Percentiles rank a stretch among this genome's conserved stretches.
These are phyloP conservation scores for Aristolochia fimbriata DNA, from an alignment of 164 flowering plant species.

Conservation along the genomic window DNA sequence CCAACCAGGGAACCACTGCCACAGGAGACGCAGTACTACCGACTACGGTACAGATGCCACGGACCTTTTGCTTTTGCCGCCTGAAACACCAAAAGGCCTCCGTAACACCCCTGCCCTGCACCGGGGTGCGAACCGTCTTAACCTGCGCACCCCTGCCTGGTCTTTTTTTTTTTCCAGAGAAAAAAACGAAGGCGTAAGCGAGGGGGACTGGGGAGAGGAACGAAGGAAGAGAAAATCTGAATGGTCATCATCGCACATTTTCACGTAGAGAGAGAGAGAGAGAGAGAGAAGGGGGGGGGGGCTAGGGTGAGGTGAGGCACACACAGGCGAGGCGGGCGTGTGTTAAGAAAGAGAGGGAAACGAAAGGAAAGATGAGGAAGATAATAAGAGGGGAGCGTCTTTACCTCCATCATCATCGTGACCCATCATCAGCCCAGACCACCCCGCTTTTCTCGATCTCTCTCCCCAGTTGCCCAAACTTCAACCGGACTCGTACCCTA, in stretches of 20 bases:
- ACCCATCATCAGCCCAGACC: background rate
- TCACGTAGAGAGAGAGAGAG: slow-evolving; percentile 2
- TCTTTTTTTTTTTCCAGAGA: background rate
- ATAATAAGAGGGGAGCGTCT: background rate
- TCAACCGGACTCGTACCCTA: slow-evolving; percentile 1
- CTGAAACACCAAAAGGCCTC: too few relatives aligned
- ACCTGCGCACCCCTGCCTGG: background rate
- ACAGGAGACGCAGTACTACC: too few relatives aligned
- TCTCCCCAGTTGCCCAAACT: background rate
- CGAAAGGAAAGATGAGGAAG: slow-evolving; percentile 1
- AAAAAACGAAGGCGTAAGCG: background rate
- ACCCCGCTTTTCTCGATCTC: slow-evolving; percentile 4
- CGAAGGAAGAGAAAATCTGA: background rate
- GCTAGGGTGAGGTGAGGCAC: background rate
- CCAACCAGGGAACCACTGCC: too few relatives aligned
- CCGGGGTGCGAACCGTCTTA: background rate
- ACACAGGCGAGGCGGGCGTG: background rate
- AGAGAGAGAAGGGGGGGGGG: background rate
- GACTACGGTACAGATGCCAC: too few relatives aligned
- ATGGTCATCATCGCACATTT: too few relatives aligned
- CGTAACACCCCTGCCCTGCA: background rate
- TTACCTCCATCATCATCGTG: background rate
- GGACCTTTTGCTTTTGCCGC: too few relatives aligned
- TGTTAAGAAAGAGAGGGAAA: background rate
- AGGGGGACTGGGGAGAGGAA: background rate